These are phyloP conservation scores for Prillingera fragicola DNA, from an alignment of 1,284 basidiomycete species.

Conservation along the genomic window DNA sequence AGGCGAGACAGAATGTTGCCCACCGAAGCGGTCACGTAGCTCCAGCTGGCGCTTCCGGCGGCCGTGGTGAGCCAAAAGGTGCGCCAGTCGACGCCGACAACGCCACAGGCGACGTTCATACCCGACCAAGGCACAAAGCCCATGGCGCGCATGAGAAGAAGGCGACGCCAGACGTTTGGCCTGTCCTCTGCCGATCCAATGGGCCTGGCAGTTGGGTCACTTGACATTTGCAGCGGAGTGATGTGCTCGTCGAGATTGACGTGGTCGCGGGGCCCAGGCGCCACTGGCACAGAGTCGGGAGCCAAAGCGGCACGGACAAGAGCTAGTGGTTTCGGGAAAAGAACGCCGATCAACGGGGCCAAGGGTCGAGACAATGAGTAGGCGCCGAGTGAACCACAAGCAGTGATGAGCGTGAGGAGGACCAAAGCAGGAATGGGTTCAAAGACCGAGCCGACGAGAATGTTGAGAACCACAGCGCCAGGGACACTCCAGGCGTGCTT, in stretches of 20 bases:
- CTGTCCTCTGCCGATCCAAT: conserved; percentile 24
- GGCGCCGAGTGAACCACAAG: conserved; percentile 72
- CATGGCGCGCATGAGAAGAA: conserved; percentile 76
- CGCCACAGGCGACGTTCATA: conserved; percentile 87
- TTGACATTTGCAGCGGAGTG: conserved; percentile 36
- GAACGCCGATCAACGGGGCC: conserved; percentile 68
- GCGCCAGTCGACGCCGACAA: conserved; percentile 76
- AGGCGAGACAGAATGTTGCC: conserved; percentile 46
- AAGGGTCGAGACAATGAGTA: conserved; percentile 74
- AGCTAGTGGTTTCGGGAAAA: conserved; percentile 78
- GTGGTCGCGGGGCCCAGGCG: background rate
- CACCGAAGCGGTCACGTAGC: conserved; percentile 46
- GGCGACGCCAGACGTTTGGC: conserved; percentile 67
- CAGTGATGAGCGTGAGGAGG: conserved; percentile 73
- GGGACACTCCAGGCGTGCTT: conserved; percentile 93
- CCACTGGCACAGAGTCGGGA: conserved; percentile 26
- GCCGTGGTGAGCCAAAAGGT: conserved; percentile 71
- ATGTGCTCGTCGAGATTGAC: conserved; percentile 40
- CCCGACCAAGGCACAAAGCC: conserved; percentile 90
- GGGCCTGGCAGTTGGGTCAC: conserved; percentile 23
- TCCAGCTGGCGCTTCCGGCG: conserved; percentile 79
- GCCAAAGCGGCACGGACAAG: conserved; percentile 51
- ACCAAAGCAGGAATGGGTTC: conserved; percentile 71
- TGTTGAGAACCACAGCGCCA: conserved; percentile 85
- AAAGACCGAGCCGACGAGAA: conserved; percentile 78